Percentiles rank a stretch among this genome's conserved stretches.
phyloP scores from a whole-genome alignment of 2,329 filamentous ascomycete species.

The Fusarium drepaniforme region DNA sequence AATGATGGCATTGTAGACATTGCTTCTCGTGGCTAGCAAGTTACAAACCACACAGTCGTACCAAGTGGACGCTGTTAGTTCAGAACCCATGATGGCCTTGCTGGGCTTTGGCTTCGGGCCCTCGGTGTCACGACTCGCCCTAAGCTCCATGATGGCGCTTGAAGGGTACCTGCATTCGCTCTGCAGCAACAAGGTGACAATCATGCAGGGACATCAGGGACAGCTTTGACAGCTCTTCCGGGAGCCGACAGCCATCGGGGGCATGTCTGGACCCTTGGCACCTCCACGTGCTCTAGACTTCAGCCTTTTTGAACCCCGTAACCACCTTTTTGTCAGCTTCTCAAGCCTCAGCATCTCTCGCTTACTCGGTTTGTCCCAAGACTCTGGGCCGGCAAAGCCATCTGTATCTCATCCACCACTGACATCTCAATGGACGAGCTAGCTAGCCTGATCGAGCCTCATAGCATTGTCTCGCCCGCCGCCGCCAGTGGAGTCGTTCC shows the following conservation, averaged over 20 bases:
- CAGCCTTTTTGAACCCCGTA: neutral
- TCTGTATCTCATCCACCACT: neutral
- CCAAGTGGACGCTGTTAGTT: neutral
- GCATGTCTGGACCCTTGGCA: constrained; percentile 26
- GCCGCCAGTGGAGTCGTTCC: constrained; percentile 1
- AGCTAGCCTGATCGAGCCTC: neutral
- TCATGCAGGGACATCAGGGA: constrained; percentile 14
- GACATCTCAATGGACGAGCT: constrained; percentile 1
- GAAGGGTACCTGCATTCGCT: constrained; percentile 20
- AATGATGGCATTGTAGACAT: neutral
- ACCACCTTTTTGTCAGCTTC: constrained; percentile 9
- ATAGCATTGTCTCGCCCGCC: constrained; percentile 13
- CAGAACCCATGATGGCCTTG: neutral
- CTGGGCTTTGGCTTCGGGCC: neutral
- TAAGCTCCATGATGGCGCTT: neutral
- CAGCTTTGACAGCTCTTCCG: constrained; percentile 8
- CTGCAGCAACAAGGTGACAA: constrained; percentile 25
- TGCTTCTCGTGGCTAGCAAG: neutral
- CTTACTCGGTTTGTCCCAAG: constrained; percentile 2
- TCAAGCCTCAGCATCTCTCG: constrained; percentile 6
- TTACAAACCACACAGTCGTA: neutral
- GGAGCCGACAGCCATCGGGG: constrained; percentile 28
- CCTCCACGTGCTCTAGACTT: constrained; percentile 24
- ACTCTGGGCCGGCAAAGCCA: neutral
- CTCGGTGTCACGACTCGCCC: constrained; percentile 7